Percentiles rank a stretch among this genome's conserved stretches.
phyloP scores from a whole-genome alignment of 2,329 filamentous ascomycete genomes.

The Colletotrichum musicola region DNA sequence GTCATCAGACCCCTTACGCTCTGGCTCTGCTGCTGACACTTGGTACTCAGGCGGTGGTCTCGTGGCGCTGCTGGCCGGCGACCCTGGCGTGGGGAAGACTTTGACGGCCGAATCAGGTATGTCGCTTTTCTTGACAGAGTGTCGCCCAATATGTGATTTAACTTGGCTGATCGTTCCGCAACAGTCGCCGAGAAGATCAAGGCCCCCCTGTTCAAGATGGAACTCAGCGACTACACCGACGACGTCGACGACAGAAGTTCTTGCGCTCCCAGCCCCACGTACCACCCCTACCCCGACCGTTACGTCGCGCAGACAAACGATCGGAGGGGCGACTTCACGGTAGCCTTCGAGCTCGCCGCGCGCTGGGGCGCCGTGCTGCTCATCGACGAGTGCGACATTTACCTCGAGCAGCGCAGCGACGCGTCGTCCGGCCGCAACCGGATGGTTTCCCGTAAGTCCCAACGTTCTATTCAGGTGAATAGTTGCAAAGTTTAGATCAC shows the following conservation, averaged over 20 bases:
- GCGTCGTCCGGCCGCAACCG: conserved; percentile 29
- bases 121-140: background rate
- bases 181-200: conserved; percentile 53
- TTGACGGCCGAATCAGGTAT: conserved; percentile 51
- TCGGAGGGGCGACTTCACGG: conserved; percentile 45
- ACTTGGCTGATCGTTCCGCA: conserved; percentile 24
- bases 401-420: conserved; percentile 81
- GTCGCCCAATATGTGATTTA: background rate
- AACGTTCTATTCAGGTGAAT: background rate
- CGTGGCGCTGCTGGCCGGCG: conserved; percentile 50
- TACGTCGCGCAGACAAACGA: background rate
- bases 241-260: conserved; percentile 55
- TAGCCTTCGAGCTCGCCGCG: conserved; percentile 58
- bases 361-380: conserved; percentile 86
- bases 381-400: conserved; percentile 88
- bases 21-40: too few species aligned
- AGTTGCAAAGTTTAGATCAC: background rate
- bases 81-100: conserved; percentile 54
- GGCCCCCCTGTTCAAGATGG: conserved; percentile 55
- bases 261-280: background rate
- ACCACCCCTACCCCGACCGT: background rate
- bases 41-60: conserved; percentile 45
- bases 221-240: conserved; percentile 73
- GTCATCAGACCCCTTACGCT: too few species aligned
- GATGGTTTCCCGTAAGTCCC: conserved; percentile 29